These are phyloP conservation scores for Mycena floridula DNA, from an alignment of 768 basidiomycete species.

Conservation along the genomic window DNA sequence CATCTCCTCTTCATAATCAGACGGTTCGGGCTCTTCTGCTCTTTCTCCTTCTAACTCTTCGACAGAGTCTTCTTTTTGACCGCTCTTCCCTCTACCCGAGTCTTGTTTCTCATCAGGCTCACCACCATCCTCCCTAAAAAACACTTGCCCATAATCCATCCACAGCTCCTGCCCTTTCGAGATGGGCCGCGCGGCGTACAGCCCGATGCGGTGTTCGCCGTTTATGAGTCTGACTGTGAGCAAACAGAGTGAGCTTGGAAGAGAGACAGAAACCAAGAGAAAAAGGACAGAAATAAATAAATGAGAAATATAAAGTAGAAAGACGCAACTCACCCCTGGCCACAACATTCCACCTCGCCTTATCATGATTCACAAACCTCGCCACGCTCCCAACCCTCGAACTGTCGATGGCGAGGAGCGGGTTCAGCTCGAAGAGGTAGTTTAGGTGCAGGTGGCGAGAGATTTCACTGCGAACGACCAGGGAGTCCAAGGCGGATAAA, in stretches of 20 bases:
- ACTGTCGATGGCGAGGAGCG: constrained; percentile 44
- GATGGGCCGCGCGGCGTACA: constrained; percentile 32
- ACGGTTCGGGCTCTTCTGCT: too few species aligned
- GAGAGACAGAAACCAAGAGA: neutral
- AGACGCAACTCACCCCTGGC: too few species aligned
- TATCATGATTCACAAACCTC: constrained; percentile 62
- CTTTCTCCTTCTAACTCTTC: too few species aligned
- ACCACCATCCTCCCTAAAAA: too few species aligned
- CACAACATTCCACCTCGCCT: constrained; percentile 38
- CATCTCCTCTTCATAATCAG: too few species aligned
- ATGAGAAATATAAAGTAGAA: too few species aligned
- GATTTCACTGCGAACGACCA: constrained; percentile 38
- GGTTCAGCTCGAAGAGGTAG: constrained; percentile 57
- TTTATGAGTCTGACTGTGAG: constrained; percentile 49
- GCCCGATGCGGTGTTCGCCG: constrained; percentile 61
- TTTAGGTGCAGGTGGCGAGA: constrained; percentile 44
- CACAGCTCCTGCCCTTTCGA: neutral
- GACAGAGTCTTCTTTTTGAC: too few species aligned
- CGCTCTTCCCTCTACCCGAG: too few species aligned
- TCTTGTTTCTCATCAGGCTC: too few species aligned
- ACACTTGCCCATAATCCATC: neutral
- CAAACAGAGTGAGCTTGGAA: neutral
- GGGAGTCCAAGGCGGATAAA: too few species aligned
- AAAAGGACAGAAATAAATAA: too few species aligned
- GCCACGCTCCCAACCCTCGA: constrained; percentile 52